Evolutionary conservation across 2,329 filamentous ascomycete species (phyloP).

Genomic region (Tolypocladium tundrense): DNA sequence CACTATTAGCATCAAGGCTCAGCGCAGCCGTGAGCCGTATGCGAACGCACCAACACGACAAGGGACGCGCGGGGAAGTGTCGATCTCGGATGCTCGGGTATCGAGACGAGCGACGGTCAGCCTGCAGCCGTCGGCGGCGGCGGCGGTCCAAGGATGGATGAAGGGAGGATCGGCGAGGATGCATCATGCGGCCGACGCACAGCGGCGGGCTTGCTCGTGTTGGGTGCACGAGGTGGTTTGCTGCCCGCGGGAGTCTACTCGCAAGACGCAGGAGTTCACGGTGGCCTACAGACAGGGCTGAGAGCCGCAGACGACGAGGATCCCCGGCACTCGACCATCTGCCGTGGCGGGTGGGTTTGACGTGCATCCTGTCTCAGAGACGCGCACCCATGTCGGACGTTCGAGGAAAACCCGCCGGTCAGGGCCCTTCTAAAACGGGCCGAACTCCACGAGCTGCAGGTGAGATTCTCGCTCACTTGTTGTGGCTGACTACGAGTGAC

Average conservation of each 20-base stretch:
- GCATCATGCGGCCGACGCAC: neutral
- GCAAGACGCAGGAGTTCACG: too few species aligned
- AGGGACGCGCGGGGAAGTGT: neutral
- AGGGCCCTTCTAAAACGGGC: neutral
- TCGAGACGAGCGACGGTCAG: neutral
- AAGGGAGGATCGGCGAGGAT: too few species aligned
- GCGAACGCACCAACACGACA: neutral
- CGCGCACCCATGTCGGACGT: too few species aligned
- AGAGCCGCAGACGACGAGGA: too few species aligned
- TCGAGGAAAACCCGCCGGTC: neutral
- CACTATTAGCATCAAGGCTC: neutral
- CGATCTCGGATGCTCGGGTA: neutral
- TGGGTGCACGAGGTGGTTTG: too few species aligned
- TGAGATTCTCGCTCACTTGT: neutral
- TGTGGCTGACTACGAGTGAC: neutral
- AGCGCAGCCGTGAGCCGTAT: neutral
- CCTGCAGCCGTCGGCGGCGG: neutral
- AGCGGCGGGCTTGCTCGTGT: neutral
- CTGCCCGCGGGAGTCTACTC: too few species aligned
- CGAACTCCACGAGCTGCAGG: neutral
- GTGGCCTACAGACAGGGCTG: too few species aligned
- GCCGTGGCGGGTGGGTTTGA: too few species aligned
- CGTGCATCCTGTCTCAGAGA: too few species aligned
- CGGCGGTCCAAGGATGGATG: neutral
- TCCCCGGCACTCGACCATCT: too few species aligned